Conservation (phyloP, 108 stramenopile species). For the Conticribra guillardii region DNA sequence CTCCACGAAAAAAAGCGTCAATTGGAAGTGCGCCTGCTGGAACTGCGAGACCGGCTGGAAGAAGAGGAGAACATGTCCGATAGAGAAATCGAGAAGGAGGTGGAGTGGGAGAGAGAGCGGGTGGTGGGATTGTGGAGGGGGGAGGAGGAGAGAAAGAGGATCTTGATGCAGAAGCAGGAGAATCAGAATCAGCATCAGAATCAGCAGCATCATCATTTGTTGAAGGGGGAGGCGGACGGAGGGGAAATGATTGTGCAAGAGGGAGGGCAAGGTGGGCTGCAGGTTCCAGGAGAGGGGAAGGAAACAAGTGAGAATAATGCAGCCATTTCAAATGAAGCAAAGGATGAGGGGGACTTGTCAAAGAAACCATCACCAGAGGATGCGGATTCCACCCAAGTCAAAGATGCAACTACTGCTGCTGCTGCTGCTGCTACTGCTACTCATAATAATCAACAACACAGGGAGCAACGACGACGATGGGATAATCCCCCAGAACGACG, state of each 20-base stretch:
- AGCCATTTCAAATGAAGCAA: no score
- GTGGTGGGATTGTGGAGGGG: slow-evolving; percentile 38
- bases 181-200: no score
- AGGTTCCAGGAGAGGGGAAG: no score
- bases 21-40: slow-evolving; percentile 77
- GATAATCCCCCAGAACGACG: slow-evolving; percentile 7
- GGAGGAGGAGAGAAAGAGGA: slow-evolving; percentile 25
- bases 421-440: no score
- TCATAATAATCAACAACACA: slow-evolving; percentile 7
- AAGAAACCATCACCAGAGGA: no score
- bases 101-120: slow-evolving; percentile 59
- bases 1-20: slow-evolving; percentile 68
- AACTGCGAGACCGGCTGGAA: slow-evolving; percentile 77
- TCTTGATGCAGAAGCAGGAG: slow-evolving; percentile 13
- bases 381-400: no score
- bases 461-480: slow-evolving; percentile 1
- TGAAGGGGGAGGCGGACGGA: slow-evolving; percentile 12
- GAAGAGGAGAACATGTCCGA: slow-evolving; percentile 54
- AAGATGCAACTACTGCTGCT: no score
- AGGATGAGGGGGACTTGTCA: no score
- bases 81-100: slow-evolving; percentile 68
- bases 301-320: no score
- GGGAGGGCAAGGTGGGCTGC: no score
- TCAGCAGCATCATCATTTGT: no score
- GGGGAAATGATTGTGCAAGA: no score